These are phyloP conservation scores for Pleurotus ostreatus DNA, from an alignment of 768 basidiomycete species.

Conservation along the genomic window DNA sequence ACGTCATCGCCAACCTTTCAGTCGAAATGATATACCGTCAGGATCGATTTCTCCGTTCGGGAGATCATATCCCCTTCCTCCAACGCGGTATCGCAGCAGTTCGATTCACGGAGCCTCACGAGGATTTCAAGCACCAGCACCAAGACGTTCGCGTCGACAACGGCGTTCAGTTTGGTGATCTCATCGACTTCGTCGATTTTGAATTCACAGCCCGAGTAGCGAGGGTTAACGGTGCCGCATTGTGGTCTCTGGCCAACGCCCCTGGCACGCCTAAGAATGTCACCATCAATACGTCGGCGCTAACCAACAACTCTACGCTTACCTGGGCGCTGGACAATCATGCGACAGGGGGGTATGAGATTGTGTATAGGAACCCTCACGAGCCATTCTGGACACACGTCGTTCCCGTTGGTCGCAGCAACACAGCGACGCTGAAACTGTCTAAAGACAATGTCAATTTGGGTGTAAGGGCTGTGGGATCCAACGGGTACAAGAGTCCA, in stretches of 20 bases:
- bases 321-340: slow-evolving; percentile 37
- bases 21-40: slow-evolving; percentile 48
- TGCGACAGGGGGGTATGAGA: slow-evolving; percentile 43
- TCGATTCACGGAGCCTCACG: slow-evolving; percentile 53
- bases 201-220: slow-evolving; percentile 48
- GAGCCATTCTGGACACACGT: slow-evolving; percentile 45
- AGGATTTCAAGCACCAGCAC: slow-evolving; percentile 56
- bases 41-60: slow-evolving; percentile 53
- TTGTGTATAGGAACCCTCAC: slow-evolving; percentile 48
- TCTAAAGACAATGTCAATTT: slow-evolving; percentile 52
- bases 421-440: slow-evolving; percentile 33
- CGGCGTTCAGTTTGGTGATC: slow-evolving; percentile 54
- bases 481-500: slow-evolving; percentile 50
- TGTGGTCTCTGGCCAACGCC: slow-evolving; percentile 54
- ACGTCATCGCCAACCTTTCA: slow-evolving; percentile 14
- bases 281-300: slow-evolving; percentile 37
- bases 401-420: slow-evolving; percentile 42
- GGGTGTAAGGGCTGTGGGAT: slow-evolving; percentile 45
- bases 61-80: slow-evolving; percentile 51
- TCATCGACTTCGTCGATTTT: slow-evolving; percentile 49
- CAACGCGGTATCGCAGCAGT: slow-evolving; percentile 46
- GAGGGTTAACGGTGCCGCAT: slow-evolving; percentile 44
- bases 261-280: slow-evolving; percentile 51
- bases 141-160: slow-evolving; percentile 48
- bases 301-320: slow-evolving; percentile 54